Evolutionary conservation across 73 alveolate genomes (phyloP).

Genomic region (Effrenium voratum): DNA sequence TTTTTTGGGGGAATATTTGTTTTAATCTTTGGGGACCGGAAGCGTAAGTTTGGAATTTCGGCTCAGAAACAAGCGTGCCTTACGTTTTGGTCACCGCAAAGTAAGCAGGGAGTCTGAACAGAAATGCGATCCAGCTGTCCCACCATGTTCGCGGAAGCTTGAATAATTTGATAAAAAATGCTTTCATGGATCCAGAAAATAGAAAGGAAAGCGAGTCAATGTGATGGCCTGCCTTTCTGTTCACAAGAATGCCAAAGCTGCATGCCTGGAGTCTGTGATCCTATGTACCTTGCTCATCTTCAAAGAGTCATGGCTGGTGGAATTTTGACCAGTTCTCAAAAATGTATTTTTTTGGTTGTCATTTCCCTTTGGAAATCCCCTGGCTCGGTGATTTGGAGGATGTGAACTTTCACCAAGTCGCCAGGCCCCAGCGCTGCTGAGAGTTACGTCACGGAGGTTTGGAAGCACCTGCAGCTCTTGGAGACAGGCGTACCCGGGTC

Average conservation of each 20-base stretch:
- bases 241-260: not conserved
- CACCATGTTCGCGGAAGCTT: too few species aligned
- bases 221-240: not conserved
- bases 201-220: too few species aligned
- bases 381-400: not conserved
- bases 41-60: not conserved
- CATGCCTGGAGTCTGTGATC: not conserved
- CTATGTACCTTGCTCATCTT: not conserved
- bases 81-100: too few species aligned
- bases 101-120: too few species aligned
- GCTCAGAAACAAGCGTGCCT: not conserved
- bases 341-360: too few species aligned
- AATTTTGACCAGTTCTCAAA: not conserved
- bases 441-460: not conserved
- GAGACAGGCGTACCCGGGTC: too few species aligned
- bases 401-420: not conserved
- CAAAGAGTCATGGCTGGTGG: not conserved
- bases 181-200: too few species aligned
- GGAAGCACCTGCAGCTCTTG: not conserved
- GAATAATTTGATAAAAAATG: too few species aligned
- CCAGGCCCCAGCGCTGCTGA: constrained; percentile 5
- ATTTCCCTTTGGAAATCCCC: not conserved
- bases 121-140: too few species aligned
- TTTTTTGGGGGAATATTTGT: not conserved
- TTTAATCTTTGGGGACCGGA: not conserved